phyloP scores from a whole-genome alignment of 2,329 filamentous ascomycete genomes.

The Tolypocladium endophyticum region DNA sequence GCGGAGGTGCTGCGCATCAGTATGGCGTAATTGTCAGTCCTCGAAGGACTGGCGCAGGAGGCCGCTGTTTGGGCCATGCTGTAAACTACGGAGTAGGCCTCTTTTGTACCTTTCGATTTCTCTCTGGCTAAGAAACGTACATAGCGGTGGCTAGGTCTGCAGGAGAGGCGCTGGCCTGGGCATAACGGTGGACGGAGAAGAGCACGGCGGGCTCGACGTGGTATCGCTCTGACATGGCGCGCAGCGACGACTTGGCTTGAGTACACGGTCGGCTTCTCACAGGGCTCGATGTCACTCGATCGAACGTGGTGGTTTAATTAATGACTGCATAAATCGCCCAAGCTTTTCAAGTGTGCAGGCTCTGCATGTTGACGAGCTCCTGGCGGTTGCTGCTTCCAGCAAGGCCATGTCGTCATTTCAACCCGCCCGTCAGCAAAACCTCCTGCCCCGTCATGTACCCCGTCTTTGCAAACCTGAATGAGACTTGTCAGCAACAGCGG shows the following conservation, averaged over 20 bases:
- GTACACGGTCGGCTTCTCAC: background rate
- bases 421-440: slow-evolving; percentile 13
- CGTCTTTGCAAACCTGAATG: slow-evolving; percentile 15
- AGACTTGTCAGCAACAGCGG: background rate
- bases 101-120: too few relatives aligned
- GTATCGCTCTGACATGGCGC: background rate
- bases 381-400: background rate
- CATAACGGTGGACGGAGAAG: background rate
- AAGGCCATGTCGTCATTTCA: slow-evolving; percentile 6
- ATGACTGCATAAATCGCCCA: background rate
- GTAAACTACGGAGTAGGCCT: too few relatives aligned
- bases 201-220: background rate
- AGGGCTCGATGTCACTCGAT: background rate
- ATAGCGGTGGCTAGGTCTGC: too few relatives aligned
- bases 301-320: background rate
- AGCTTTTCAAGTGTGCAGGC: background rate
- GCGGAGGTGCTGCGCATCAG: too few relatives aligned
- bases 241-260: background rate
- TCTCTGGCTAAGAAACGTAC: too few relatives aligned
- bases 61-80: too few relatives aligned
- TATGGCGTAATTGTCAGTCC: too few relatives aligned
- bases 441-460: slow-evolving; percentile 18
- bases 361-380: background rate
- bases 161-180: background rate
- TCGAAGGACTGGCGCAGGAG: too few relatives aligned